Conservation (phyloP, 495 filamentous ascomycete genomes). For the Penicillium ucsense region DNA sequence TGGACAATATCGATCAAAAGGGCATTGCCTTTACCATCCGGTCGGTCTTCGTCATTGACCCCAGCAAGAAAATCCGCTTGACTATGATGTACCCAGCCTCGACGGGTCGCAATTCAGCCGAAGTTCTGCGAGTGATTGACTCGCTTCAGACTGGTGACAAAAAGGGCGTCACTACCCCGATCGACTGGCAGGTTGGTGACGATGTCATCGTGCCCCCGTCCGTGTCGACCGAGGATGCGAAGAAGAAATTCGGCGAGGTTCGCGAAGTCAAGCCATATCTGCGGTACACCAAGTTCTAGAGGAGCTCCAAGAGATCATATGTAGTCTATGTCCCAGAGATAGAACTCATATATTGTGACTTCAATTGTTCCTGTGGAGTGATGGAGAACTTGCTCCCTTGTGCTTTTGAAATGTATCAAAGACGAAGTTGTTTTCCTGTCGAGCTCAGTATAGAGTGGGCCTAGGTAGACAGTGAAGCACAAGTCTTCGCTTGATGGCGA, state of each 20-base stretch:
- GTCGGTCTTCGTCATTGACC: slow-evolving; percentile 98
- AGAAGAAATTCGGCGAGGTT: slow-evolving; percentile 84
- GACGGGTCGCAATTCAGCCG: slow-evolving; percentile 91
- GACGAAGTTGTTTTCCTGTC: too few species aligned
- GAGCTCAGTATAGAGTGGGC: too few species aligned
- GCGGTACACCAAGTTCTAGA: slow-evolving; percentile 18
- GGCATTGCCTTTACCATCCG: slow-evolving; percentile 98
- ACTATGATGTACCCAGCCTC: slow-evolving; percentile 96
- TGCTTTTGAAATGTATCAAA: too few species aligned
- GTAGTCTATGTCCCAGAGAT: background rate
- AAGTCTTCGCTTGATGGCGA: too few species aligned
- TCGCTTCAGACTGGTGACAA: slow-evolving; percentile 97
- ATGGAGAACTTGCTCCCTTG: too few species aligned
- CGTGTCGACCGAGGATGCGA: slow-evolving; percentile 78
- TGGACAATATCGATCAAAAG: slow-evolving; percentile 87
- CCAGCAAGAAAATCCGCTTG: slow-evolving; percentile 93
- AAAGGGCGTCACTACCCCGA: slow-evolving; percentile 84
- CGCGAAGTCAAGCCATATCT: slow-evolving; percentile 87
- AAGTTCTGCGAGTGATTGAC: slow-evolving; percentile 91
- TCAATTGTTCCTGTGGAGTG: too few species aligned
- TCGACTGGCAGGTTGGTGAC: slow-evolving; percentile 83
- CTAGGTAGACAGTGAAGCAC: too few species aligned
- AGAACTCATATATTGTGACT: background rate
- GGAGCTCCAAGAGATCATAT: background rate
- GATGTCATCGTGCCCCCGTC: slow-evolving; percentile 93